Base-by-base conservation (phyloP, 257 asterid genomes). In the Plantago major region DNA sequence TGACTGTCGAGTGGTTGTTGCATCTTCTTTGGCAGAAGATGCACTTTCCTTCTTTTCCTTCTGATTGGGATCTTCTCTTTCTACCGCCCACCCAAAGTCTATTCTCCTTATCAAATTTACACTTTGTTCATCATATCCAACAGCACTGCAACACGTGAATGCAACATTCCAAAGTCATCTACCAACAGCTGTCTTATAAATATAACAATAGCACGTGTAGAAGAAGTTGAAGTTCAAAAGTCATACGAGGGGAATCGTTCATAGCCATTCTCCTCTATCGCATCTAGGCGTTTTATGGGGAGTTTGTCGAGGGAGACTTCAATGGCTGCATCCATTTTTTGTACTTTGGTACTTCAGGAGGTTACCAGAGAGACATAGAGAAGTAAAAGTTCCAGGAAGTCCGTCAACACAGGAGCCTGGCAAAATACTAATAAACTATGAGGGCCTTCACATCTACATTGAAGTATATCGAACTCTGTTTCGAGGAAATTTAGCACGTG, bases 11-110 rank as follows among this genome's bases (percentile, higher is more conserved):
- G 63, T 74, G 65, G 80, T 65, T 18, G 82, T 26, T 17, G 80
- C 58, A 51, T 74, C 58, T 59, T 78, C 86, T 71, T 82, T 82
- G 6, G 76, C 64, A 55, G 82, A 62, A 0, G 76, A 53, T 13
- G 74, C 61, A 64, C 82, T 81, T 53, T 71, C 84, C 80, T 86
- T 72, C 81, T 89, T 92, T 65, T 72, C 88, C 88, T 85, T 91
- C 85, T 88, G 88, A 74, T 81, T 79, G 13, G 94, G 89, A 71
- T 88, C 97, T 71, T 84, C 98, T 73, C 92, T 88, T 81, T 92
- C 95, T 55, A 92, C 84, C 11, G 93, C 98, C 92, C 92, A 92
- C 3, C 87, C 95, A 69, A 92, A 92, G 73, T 92, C 97, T 52
- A 92, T 84, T 70, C 84, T 84, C 80, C 98, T 73, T 66, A 88